Conservation (phyloP, 2,329 filamentous ascomycete species). For the Pochonia chlamydosporia region DNA sequence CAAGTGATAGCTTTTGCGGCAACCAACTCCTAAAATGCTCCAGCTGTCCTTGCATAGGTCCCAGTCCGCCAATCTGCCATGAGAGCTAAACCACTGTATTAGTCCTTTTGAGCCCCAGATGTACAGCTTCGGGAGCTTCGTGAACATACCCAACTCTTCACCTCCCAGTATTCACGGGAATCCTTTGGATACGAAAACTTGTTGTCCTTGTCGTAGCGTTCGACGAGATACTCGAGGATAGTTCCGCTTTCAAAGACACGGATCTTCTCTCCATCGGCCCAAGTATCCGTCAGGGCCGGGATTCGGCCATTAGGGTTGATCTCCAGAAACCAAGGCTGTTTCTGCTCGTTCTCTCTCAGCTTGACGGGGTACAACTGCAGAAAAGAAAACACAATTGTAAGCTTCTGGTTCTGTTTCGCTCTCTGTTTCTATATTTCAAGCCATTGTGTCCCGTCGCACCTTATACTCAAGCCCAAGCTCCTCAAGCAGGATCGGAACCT, state of each 20-base stretch:
- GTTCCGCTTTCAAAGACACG: slow-evolving; percentile 70
- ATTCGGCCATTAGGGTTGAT: slow-evolving; percentile 89
- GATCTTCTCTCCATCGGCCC: slow-evolving; percentile 47
- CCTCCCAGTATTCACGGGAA: slow-evolving; percentile 69
- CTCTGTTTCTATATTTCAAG: no score
- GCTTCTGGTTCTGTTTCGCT: no score
- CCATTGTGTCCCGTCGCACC: no score
- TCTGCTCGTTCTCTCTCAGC: slow-evolving; percentile 56
- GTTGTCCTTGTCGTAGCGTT: slow-evolving; percentile 64
- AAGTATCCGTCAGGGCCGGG: slow-evolving; percentile 68
- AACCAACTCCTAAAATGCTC: slow-evolving; percentile 65
- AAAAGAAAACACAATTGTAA: neutral
- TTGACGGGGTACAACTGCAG: slow-evolving; percentile 38
- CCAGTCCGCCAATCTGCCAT: slow-evolving; percentile 63
- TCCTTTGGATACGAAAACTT: slow-evolving; percentile 74
- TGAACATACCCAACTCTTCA: slow-evolving; percentile 63
- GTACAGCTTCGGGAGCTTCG: slow-evolving; percentile 25
- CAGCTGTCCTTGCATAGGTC: slow-evolving; percentile 70
- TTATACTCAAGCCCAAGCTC: slow-evolving; percentile 73
- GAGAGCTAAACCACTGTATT: slow-evolving; percentile 36
- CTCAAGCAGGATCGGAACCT: slow-evolving; percentile 74
- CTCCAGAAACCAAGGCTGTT: slow-evolving; percentile 73
- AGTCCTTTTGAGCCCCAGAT: no score
- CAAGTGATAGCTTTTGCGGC: no score
- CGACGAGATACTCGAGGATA: slow-evolving; percentile 74